Conservation (phyloP, 768 basidiomycete species). For the Phaffia tasmanica region DNA sequence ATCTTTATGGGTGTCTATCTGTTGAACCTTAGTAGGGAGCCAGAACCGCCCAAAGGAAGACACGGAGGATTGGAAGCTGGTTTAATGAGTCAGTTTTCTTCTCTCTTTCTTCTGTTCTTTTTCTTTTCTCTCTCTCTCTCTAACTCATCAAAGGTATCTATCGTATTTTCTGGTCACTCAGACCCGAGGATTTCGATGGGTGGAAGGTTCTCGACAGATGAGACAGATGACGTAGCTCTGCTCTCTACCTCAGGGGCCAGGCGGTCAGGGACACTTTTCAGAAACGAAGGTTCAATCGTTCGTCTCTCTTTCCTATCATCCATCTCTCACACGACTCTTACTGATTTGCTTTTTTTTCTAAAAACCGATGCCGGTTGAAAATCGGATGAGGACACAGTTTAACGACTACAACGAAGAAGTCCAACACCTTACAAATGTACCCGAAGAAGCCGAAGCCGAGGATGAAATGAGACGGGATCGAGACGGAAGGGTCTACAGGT, state of each 20-base stretch:
- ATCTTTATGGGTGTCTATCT: slow-evolving; percentile 97
- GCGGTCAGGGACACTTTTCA: slow-evolving; percentile 58
- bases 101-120: background rate
- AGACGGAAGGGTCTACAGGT: background rate
- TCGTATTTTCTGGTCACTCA: background rate
- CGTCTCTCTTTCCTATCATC: background rate
- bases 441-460: slow-evolving; percentile 56
- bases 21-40: slow-evolving; percentile 41
- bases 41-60: slow-evolving; percentile 35
- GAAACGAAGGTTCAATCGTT: slow-evolving; percentile 43
- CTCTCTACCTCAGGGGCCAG: slow-evolving; percentile 33
- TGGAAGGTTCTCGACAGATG: slow-evolving; percentile 66
- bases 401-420: slow-evolving; percentile 55
- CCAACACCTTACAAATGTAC: slow-evolving; percentile 53
- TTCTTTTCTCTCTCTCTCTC: slow-evolving; percentile 10
- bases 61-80: slow-evolving; percentile 33
- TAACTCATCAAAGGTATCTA: background rate
- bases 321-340: background rate
- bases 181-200: slow-evolving; percentile 68
- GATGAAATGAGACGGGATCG: slow-evolving; percentile 30
- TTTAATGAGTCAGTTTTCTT: slow-evolving; percentile 36
- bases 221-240: slow-evolving; percentile 29
- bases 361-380: background rate
- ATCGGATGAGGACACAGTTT: slow-evolving; percentile 47
- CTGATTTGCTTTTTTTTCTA: background rate